A percentile compares a stretch with the other conserved stretches of the same genome.
Evolutionary conservation across 441 rosid genomes (phyloP).

Genomic region (Populus hybrid): DNA sequence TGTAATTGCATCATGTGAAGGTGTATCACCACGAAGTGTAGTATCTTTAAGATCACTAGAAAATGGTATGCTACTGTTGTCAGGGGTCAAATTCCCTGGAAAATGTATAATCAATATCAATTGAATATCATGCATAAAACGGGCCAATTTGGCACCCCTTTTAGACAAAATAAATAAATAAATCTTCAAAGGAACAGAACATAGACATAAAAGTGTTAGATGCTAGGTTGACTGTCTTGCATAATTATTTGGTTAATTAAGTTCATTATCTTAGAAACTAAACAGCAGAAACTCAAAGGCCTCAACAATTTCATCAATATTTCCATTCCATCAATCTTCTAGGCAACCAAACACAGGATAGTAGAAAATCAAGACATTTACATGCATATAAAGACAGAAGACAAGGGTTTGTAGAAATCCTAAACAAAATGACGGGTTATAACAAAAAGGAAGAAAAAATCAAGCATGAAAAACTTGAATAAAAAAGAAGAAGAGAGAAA

Average conservation of each 20-base stretch:
- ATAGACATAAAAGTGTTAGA: background rate
- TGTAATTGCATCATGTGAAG: slow-evolving; percentile 18
- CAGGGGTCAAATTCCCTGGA: slow-evolving; percentile 12
- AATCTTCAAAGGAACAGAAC: background rate
- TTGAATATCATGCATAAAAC: background rate
- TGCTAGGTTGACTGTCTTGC: background rate
- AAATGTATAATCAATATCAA: slow-evolving; percentile 10
- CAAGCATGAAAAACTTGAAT: background rate
- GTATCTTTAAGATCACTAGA: slow-evolving; percentile 20
- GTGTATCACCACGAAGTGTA: slow-evolving; percentile 8
- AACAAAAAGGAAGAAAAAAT: slow-evolving; percentile 4
- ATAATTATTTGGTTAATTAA: background rate
- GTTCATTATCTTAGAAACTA: background rate
- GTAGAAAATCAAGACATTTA: background rate
- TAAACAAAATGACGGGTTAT: background rate
- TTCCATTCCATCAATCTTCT: background rate
- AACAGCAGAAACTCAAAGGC: background rate
- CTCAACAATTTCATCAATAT: background rate
- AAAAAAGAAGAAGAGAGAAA: background rate
- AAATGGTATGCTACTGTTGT: slow-evolving; percentile 17
- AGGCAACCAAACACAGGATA: slow-evolving; percentile 14
- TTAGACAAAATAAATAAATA: background rate
- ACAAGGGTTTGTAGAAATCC: slow-evolving; percentile 13
- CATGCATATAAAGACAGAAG: background rate
- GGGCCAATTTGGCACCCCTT: background rate